Evolutionary conservation across 192 early-diverging fungal genomes (phyloP), one percentile per base, ranked within the genome.

Genomic region (Kickxella alabastrina): DNA sequence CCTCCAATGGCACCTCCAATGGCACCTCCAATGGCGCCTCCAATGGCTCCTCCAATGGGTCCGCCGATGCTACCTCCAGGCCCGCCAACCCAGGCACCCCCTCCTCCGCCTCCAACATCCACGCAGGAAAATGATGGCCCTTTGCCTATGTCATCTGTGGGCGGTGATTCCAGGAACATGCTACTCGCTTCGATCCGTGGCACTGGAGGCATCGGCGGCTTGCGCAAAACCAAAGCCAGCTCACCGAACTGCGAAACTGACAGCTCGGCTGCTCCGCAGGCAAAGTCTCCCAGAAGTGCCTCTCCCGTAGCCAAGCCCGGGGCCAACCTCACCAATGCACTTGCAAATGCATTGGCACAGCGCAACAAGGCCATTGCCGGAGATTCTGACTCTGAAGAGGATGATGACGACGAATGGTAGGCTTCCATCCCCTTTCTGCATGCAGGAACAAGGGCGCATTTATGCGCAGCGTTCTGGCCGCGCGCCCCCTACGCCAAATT

Each of bases 351-450:
- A 4, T 59, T 79, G 21, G 61, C 65, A 10, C 66, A 71, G 43
- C 77, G 71, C 35, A 74, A 65, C 54, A 65, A 62, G 31, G 77
- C 71, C 23, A 75, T 69, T 38, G 52, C 60, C n/a, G 70, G 70
- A 12, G 62, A 72, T 28, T 68, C 68, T 9, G 77, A 79, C 45
- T 79, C 77, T 21, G 75, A 77, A 31, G 65, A 60, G 6, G 66
- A 65, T 18, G 57, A 64, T 12, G 77, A 70, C 41, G 77, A 79
- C 41, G 77, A 78, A 26, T 70, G 68, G 62, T 71, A 63, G 43
- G 13, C 26, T 6, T 57, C 27, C 3, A 13, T 15, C 45, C 9
- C 23, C 25, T 41, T 43, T 36, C 26, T 23, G 14, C 26, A 27
- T 48, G n/a, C n/a, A n/a, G n/a, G n/a, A n/a, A n/a, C n/a, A n/a